A percentile compares a stretch with the other conserved stretches of the same genome.
Evolutionary conservation across 768 basidiomycete species (phyloP).

Genomic region (Mycena pura): DNA sequence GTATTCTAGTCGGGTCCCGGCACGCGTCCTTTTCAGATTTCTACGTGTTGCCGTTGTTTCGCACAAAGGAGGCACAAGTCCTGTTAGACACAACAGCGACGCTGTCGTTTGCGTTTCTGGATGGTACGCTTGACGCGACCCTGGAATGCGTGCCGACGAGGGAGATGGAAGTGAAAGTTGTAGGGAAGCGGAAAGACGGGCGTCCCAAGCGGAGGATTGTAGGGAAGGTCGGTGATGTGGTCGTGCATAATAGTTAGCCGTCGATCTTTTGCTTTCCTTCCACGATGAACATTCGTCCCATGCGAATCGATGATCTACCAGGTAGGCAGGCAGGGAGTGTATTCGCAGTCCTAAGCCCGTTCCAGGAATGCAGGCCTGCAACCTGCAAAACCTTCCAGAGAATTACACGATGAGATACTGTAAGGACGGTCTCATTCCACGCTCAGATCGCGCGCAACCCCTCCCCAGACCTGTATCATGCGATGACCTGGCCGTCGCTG

Average conservation of each 20-base stretch:
- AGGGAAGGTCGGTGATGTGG: slow-evolving; percentile 52
- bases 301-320: slow-evolving; percentile 77
- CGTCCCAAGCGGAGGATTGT: slow-evolving; percentile 50
- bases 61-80: slow-evolving; percentile 37
- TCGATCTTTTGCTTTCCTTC: neutral
- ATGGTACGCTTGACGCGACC: slow-evolving; percentile 43
- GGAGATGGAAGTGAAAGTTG: slow-evolving; percentile 46
- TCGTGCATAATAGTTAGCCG: slow-evolving; percentile 39
- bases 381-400: slow-evolving; percentile 93
- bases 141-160: slow-evolving; percentile 38
- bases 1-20: slow-evolving; percentile 46
- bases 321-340: slow-evolving; percentile 99
- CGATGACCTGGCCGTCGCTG: slow-evolving; percentile 93
- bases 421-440: slow-evolving; percentile 30
- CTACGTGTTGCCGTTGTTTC: slow-evolving; percentile 48
- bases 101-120: slow-evolving; percentile 52
- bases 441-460: neutral
- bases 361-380: slow-evolving; percentile 94
- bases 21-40: slow-evolving; percentile 59
- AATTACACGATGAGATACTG: slow-evolving; percentile 90
- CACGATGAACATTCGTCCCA: slow-evolving; percentile 53
- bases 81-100: slow-evolving; percentile 44
- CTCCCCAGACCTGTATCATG: slow-evolving; percentile 78
- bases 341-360: too few species aligned
- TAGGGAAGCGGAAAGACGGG: slow-evolving; percentile 53